Conservation (phyloP, 257 asterid genomes). For the Knoxia roxburghii region DNA sequence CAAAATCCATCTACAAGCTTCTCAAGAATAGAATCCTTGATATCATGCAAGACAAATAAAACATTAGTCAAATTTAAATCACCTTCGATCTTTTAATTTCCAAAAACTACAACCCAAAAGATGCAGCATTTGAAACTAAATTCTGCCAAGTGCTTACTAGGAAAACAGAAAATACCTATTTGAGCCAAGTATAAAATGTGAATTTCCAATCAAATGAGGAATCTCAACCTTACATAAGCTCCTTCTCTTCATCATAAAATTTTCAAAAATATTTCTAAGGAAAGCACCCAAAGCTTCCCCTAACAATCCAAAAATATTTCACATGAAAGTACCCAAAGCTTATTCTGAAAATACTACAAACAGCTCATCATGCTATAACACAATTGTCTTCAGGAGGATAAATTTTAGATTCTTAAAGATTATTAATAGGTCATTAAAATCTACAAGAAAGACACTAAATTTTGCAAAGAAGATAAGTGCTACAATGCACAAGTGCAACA, state of each 20-base stretch:
- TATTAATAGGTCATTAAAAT: no score
- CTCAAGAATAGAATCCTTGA: constrained; percentile 74
- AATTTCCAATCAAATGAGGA: not conserved
- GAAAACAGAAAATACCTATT: no score
- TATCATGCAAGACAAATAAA: constrained; percentile 34
- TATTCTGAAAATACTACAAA: no score
- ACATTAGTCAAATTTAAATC: no score
- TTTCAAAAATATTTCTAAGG: not conserved
- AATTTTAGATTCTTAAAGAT: not conserved
- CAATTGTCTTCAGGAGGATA: not conserved
- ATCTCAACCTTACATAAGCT: not conserved
- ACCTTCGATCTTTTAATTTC: not conserved
- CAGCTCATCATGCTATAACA: not conserved
- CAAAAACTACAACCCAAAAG: not conserved
- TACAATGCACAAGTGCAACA: not conserved
- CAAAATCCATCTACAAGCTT: constrained; percentile 90
- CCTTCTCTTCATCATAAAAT: not conserved
- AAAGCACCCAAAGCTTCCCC: not conserved
- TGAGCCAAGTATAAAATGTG: no score
- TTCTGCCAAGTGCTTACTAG: no score
- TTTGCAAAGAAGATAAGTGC: not conserved
- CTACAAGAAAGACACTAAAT: not conserved
- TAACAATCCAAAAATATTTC: no score
- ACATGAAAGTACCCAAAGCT: no score
- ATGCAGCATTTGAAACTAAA: not conserved